Evolutionary conservation across 2,329 filamentous ascomycete genomes (phyloP), one percentile per base, ranked within the genome.

Genomic region (Pleomassaria siparia): DNA sequence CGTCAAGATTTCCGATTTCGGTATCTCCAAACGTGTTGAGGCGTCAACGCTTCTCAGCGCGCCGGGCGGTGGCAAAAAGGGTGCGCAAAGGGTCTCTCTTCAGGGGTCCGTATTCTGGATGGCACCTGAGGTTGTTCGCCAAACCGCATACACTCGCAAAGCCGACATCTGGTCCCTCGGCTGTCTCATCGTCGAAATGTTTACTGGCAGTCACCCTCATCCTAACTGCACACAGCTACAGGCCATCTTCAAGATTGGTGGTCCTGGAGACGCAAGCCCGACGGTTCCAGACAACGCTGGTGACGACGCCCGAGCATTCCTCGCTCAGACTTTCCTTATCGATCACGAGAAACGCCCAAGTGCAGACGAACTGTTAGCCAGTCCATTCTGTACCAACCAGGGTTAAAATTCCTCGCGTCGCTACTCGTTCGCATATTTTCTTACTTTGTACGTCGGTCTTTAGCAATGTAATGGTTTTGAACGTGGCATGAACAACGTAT

Each of bases 51-150:
- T 96, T 36, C 83, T 95, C 39, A 65, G 71, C 22, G 66, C 62
- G 59, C 50, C 55, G 12, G 67, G 63, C 52, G 68, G 66, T 22
- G 73, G 77, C 54, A 71, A 78, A 36, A 77, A 82, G 56, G 77
- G 78, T 6, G 80, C 84, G 71, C 64, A 86, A 79, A 60, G 86
- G 77, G 64, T 84, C 10, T 97, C 92, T 1, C 82, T 99, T 3
- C 94, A 99, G 71, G 94, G 94, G 12, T 96, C 91, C 21, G 94
- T 99, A 43, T 99, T 96, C 76, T 99, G 94, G 94, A 99, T 99
- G 94, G 94, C 94, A 0, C 94, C 94, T 8, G 94, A 99, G 75
- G 94, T 99, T 16, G 94, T 99, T 53, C 94, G 94, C 64, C 94
- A 97, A 74, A 97, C 92, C 2, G 91, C 91, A 5, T 96, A 99